phyloP scores from a whole-genome alignment of 192 early-diverging fungal species.

The Backusella mclennaniae region DNA sequence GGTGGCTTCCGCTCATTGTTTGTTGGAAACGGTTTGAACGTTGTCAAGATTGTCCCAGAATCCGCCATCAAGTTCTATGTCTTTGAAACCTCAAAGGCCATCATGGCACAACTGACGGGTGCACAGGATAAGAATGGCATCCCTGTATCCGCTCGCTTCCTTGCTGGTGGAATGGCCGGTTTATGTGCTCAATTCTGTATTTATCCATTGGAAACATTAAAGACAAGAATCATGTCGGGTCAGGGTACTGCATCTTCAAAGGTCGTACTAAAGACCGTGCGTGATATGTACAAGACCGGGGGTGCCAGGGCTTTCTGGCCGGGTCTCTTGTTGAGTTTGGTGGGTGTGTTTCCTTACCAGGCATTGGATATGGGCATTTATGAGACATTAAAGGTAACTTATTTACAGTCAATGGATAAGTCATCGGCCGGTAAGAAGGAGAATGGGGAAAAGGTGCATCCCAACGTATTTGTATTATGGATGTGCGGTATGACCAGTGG shows the following conservation, averaged over 20 bases:
- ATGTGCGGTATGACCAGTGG: slow-evolving; percentile 66
- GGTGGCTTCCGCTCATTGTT: slow-evolving; percentile 72
- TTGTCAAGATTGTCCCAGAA: slow-evolving; percentile 75
- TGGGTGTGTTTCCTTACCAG: slow-evolving; percentile 78
- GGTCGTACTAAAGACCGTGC: slow-evolving; percentile 44
- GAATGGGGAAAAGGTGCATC: slow-evolving; percentile 29
- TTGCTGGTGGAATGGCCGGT: slow-evolving; percentile 72
- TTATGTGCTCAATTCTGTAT: slow-evolving; percentile 68
- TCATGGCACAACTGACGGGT: slow-evolving; percentile 37
- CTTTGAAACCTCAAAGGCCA: slow-evolving; percentile 61
- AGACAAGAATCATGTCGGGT: slow-evolving; percentile 71
- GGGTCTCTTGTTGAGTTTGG: slow-evolving; percentile 33
- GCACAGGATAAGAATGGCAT: slow-evolving; percentile 39
- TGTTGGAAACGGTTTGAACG: slow-evolving; percentile 73
- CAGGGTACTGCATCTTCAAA: slow-evolving; percentile 25
- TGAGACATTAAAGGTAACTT: slow-evolving; percentile 67
- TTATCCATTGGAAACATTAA: slow-evolving; percentile 74
- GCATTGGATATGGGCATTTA: slow-evolving; percentile 69
- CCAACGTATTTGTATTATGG: slow-evolving; percentile 51
- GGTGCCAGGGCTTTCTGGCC: slow-evolving; percentile 64
- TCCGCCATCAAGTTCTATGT: slow-evolving; percentile 73
- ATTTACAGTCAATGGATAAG: slow-evolving; percentile 41
- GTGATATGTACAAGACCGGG: slow-evolving; percentile 59
- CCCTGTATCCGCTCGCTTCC: slow-evolving; percentile 47
- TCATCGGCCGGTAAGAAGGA: slow-evolving; percentile 22